Conservation (phyloP, 73 alveolate genomes). For the Paramecium tetraurelia region DNA sequence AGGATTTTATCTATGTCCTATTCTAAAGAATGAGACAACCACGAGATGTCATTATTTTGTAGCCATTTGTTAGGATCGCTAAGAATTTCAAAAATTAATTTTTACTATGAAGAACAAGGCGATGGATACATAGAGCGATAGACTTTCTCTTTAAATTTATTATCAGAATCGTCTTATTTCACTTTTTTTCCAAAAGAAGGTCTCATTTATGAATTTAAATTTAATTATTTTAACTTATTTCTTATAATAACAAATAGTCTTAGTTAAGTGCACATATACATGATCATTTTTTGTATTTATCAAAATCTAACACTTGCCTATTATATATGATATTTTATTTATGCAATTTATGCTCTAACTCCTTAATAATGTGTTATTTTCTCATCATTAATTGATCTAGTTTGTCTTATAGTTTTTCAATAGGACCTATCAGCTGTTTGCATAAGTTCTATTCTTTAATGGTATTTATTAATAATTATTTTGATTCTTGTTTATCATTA, state of each 20-base stretch:
- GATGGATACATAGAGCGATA: slow-evolving; percentile 4
- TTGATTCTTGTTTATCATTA: not conserved
- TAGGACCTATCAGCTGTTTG: not conserved
- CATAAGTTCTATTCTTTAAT: not conserved
- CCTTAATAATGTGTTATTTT: not conserved
- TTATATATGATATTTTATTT: not conserved
- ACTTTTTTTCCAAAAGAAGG: not conserved
- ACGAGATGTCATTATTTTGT: not conserved
- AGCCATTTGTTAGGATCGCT: slow-evolving; percentile 23
- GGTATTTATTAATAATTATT: not conserved
- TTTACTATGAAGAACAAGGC: slow-evolving; percentile 6
- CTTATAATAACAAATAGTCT: not conserved
- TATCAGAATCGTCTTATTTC: not conserved
- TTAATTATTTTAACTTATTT: not conserved
- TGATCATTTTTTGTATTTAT: not conserved
- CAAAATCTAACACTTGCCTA: not conserved
- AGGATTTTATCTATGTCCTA: not conserved
- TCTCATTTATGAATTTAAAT: not conserved
- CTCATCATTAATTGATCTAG: not conserved
- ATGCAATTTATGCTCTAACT: not conserved
- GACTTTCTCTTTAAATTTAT: not conserved
- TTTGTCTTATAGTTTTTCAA: not conserved
- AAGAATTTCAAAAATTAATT: not conserved
- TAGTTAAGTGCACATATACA: not conserved
- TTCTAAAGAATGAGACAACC: not conserved